Conservation (phyloP, 1,139 yeast genomes). For the Hansenula lynferdii region DNA sequence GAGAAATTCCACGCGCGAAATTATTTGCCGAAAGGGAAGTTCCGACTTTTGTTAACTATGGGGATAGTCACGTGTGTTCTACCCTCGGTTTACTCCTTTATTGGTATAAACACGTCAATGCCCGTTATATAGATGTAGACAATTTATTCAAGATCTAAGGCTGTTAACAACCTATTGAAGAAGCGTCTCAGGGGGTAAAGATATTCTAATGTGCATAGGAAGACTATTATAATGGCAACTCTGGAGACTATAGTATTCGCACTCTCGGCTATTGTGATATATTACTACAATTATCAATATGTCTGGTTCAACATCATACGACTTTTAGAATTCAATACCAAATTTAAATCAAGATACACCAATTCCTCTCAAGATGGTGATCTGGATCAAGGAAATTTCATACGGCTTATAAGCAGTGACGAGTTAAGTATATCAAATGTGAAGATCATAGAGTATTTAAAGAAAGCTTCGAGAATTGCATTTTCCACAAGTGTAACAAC, state of each 20-base stretch:
- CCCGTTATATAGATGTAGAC: no score
- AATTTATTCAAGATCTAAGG: no score
- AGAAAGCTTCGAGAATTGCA: slow-evolving; percentile 11
- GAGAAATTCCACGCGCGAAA: no score
- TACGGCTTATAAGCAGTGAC: not conserved
- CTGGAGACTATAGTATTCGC: slow-evolving; percentile 3
- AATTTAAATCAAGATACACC: not conserved
- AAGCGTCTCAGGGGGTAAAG: not conserved
- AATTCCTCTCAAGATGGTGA: slow-evolving; percentile 5
- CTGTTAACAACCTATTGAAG: no score
- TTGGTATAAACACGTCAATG: no score
- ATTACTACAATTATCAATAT: slow-evolving; percentile 14
- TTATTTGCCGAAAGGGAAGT: no score
- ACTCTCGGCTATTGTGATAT: slow-evolving; percentile 5
- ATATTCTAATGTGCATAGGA: not conserved
- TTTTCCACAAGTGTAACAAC: slow-evolving; percentile 17
- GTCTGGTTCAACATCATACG: slow-evolving; percentile 17
- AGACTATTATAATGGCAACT: not conserved
- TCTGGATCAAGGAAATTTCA: not conserved
- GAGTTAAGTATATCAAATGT: not conserved
- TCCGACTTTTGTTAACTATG: no score
- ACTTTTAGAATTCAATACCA: slow-evolving; percentile 15
- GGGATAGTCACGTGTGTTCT: no score
- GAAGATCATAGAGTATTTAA: slow-evolving; percentile 3
- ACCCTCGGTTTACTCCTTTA: no score